Conservation (phyloP, 495 filamentous ascomycete species). For the Xylaria scruposa region DNA sequence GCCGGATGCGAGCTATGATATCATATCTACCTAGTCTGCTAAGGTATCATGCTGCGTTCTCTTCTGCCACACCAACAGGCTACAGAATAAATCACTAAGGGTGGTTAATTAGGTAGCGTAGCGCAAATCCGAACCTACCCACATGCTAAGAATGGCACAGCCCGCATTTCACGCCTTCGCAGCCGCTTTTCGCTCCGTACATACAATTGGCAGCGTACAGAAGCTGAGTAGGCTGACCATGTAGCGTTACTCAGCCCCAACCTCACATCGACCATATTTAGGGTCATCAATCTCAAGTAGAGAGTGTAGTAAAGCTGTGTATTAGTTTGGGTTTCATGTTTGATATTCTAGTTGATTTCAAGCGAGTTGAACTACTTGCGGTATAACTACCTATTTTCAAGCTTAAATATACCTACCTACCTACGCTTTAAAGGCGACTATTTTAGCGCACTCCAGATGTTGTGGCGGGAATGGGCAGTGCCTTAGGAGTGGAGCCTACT, state of each 20-base stretch:
- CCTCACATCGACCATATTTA: not conserved
- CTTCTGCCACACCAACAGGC: not conserved
- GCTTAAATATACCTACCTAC: not conserved
- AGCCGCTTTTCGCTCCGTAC: slow-evolving; percentile 15
- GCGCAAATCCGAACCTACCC: not conserved
- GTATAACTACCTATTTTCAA: not conserved
- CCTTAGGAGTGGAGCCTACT: not conserved
- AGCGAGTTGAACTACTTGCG: not conserved
- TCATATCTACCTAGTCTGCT: no score
- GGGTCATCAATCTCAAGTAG: not conserved
- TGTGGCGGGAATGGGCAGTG: slow-evolving; percentile 11
- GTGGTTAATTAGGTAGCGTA: not conserved
- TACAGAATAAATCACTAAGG: not conserved
- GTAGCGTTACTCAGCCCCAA: slow-evolving; percentile 2
- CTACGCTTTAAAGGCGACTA: not conserved
- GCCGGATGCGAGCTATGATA: slow-evolving; percentile 1
- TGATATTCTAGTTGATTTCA: not conserved
- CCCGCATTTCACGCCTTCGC: slow-evolving; percentile 9
- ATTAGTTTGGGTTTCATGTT: no score
- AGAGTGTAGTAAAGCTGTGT: not conserved
- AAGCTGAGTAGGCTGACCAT: slow-evolving; percentile 17
- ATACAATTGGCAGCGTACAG: not conserved
- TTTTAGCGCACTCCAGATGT: not conserved
- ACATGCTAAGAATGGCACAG: slow-evolving; percentile 19
- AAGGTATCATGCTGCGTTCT: no score